Evolutionary conservation across 2,329 filamentous ascomycete genomes (phyloP).

Genomic region (Emergomyces orientalis): DNA sequence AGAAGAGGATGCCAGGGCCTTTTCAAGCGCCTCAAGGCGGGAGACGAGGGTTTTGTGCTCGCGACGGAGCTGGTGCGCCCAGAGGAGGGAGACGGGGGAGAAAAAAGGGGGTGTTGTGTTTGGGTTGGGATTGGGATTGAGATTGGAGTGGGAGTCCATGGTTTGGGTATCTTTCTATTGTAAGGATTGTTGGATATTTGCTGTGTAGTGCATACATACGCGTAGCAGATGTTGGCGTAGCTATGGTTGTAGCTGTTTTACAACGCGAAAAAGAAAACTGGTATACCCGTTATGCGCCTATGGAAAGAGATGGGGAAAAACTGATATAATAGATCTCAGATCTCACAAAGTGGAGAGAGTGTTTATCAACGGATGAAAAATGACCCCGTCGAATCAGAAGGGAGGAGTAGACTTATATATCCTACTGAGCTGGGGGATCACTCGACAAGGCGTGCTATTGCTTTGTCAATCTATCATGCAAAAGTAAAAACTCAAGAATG

Average conservation of each 20-base stretch:
- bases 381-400: background rate
- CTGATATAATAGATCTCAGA: background rate
- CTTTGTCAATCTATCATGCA: too few species aligned
- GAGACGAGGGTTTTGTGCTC: slow-evolving; percentile 27
- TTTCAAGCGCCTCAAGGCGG: slow-evolving; percentile 20
- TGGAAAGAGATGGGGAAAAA: too few species aligned
- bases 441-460: background rate
- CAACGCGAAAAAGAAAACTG: too few species aligned
- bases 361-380: background rate
- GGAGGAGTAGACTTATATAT: background rate
- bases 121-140: slow-evolving; percentile 5
- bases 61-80: slow-evolving; percentile 33
- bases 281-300: too few species aligned
- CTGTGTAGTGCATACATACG: background rate
- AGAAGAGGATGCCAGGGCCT: background rate
- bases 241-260: background rate
- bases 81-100: slow-evolving; percentile 24
- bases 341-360: background rate
- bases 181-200: background rate
- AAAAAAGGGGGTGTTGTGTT: slow-evolving; percentile 8
- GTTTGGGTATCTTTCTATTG: background rate
- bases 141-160: slow-evolving; percentile 4
- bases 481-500: too few species aligned
- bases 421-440: background rate
- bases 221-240: background rate